Evolutionary conservation across 2,329 filamentous ascomycete species (phyloP), one percentile per base, ranked within the genome.

Genomic region (Xylaria sp.): DNA sequence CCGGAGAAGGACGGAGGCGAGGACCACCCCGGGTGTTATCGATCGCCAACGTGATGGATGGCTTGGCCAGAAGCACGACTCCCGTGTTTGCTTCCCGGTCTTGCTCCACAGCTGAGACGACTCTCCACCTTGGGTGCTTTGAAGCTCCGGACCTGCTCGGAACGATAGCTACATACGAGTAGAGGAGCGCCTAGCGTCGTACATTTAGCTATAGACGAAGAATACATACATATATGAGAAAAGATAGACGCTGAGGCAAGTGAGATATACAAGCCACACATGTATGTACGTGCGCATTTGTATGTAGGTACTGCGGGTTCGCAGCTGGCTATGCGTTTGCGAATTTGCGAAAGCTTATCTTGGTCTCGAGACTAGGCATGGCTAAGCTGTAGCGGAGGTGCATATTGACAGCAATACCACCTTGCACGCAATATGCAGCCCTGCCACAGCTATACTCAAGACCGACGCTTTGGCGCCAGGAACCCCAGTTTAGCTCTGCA

Each of bases 341-440:
- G 28, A 28, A 28, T 28, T 32, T 37, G 60, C 41, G 18, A 54
- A 52, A 63, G 46, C 52, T 62, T 63, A 63, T 67, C 65, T 52
- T 18, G 44, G 34, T 8, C 20, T n/a, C 34, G 63, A 25, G 39
- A 50, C 57, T 7, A 8, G 44, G 32, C 20, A 34, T 23, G 50
- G 41, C 55, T 44, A 37, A 37, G 41, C 34, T 48, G 34, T 37
- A 37, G 34, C 34, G 34, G 7, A 46, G 41, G 18, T 7, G 52
- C 39, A 34, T 59, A 28, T 50, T 39, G 18, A 50, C 34, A 48
- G 39, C 41, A 44, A 51, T 66, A 41, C 34, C 37, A 66, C 67
- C 58, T 55, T 56, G 37, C 23, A 54, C 41, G 25, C 23, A 57
- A 58, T 66, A 69, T 69, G 67, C 64, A 70, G 68, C 64, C 68